These are phyloP conservation scores for Fusarium humuli DNA, from an alignment of 2,329 filamentous ascomycete genomes.

Conservation along the genomic window DNA sequence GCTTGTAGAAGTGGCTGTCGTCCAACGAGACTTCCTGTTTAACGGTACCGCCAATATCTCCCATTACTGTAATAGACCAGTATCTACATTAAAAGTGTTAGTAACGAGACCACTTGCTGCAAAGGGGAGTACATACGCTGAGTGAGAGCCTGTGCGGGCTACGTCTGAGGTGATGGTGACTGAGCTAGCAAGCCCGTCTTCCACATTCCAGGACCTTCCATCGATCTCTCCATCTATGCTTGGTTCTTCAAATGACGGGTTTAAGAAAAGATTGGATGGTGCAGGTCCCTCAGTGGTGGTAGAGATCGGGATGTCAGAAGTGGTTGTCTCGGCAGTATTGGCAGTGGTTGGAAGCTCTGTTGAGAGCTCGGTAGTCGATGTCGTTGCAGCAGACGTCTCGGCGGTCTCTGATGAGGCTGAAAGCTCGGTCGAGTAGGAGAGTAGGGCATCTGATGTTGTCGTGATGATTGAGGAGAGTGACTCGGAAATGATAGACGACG, in stretches of 20 bases:
- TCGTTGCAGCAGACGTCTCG: neutral
- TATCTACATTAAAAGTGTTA: neutral
- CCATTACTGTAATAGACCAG: neutral
- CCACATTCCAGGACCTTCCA: neutral
- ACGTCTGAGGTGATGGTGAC: neutral
- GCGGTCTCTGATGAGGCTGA: neutral
- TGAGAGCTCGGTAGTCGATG: no score
- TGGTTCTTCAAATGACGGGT: neutral
- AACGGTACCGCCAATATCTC: neutral
- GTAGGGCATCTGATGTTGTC: neutral
- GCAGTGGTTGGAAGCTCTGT: neutral
- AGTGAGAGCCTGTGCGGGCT: neutral
- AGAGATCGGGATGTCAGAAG: neutral
- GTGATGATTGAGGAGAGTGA: neutral
- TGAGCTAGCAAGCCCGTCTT: neutral
- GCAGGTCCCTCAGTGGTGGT: neutral
- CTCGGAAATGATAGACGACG: neutral
- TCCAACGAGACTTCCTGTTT: neutral
- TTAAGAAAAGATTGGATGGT: neutral
- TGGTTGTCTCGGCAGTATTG: neutral
- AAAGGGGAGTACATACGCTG: neutral
- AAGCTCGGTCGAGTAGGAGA: neutral
- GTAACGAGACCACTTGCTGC: fast-evolving
- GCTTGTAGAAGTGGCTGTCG: fast-evolving
- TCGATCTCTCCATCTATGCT: neutral